A percentile compares a stretch with the other conserved stretches of the same genome.
These are phyloP conservation scores for Gigaspora rosea DNA, from an alignment of 192 early-diverging fungal genomes.

Conservation along the genomic window DNA sequence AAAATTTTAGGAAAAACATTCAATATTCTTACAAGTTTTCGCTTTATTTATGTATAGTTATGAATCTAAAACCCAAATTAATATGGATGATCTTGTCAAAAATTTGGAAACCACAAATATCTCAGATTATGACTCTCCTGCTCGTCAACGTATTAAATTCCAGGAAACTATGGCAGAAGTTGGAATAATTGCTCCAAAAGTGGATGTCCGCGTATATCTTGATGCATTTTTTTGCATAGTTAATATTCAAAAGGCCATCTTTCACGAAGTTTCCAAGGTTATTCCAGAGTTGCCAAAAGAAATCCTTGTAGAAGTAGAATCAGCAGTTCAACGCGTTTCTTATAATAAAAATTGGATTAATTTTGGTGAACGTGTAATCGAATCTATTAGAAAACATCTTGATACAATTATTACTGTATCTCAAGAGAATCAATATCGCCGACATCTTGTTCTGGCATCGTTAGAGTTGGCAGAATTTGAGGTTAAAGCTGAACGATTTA, in stretches of 20 bases:
- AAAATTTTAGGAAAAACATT: not conserved
- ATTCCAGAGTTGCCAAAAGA: conserved; percentile 10
- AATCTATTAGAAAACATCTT: not conserved
- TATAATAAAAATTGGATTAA: conserved; percentile 8
- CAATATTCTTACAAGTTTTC: too few relatives aligned
- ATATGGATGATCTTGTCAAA: conserved; percentile 8
- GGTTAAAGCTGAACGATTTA: not conserved
- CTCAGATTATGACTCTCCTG: not conserved
- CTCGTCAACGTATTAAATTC: not conserved
- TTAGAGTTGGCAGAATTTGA: conserved; percentile 6
- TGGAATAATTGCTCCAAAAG: not conserved
- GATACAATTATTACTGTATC: not conserved
- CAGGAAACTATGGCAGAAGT: conserved; percentile 2
- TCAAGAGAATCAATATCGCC: not conserved
- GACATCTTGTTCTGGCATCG: not conserved
- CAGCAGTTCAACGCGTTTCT: not conserved
- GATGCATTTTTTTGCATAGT: conserved; percentile 21
- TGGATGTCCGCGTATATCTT: conserved; percentile 4
- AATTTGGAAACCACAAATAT: not conserved
- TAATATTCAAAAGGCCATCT: conserved; percentile 21
- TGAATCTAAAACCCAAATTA: not conserved
- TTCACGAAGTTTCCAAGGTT: conserved; percentile 14
- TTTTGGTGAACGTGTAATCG: not conserved
- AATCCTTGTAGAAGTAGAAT: not conserved
- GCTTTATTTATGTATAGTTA: too few relatives aligned